These are phyloP conservation scores for Chenopodium album DNA, from an alignment of 148 eudicot species.

Conservation along the genomic window DNA sequence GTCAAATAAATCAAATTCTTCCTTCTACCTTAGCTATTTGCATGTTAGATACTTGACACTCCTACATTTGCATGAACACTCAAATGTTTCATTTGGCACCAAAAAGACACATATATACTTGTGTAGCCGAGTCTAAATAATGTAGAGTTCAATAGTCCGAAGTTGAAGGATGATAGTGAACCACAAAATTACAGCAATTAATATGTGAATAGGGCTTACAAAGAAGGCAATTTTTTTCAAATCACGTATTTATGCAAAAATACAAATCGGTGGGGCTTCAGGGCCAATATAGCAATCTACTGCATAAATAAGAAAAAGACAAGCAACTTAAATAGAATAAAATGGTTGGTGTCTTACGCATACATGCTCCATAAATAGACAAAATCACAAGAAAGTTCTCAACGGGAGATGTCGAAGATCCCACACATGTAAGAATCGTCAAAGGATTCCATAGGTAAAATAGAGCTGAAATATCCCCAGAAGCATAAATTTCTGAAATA, in stretches of 20 bases:
- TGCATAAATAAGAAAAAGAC: neutral
- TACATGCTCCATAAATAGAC: conserved; percentile 88
- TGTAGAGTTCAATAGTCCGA: neutral
- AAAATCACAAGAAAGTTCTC: conserved; percentile 73
- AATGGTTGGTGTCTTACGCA: conserved; percentile 49
- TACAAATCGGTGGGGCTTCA: neutral
- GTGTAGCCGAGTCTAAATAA: neutral
- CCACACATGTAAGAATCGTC: conserved; percentile 79
- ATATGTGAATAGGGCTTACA: neutral
- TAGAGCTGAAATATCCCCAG: conserved; percentile 89
- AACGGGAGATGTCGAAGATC: conserved; percentile 76
- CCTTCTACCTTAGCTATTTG: neutral
- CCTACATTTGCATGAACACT: neutral
- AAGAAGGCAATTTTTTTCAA: neutral
- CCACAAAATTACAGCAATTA: neutral
- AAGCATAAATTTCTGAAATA: conserved; percentile 50
- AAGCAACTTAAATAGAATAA: neutral
- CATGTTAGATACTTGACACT: neutral
- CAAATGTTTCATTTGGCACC: neutral
- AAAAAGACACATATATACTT: neutral
- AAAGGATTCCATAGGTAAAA: conserved; percentile 95
- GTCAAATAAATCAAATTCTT: neutral
- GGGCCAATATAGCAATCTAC: neutral
- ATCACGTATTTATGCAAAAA: neutral
- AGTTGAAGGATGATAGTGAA: neutral